A percentile compares a stretch with the other conserved stretches of the same genome.
These are phyloP conservation scores for Phytophthora colocasiae DNA, from an alignment of 352 stramenopile genomes.

Conservation along the genomic window DNA sequence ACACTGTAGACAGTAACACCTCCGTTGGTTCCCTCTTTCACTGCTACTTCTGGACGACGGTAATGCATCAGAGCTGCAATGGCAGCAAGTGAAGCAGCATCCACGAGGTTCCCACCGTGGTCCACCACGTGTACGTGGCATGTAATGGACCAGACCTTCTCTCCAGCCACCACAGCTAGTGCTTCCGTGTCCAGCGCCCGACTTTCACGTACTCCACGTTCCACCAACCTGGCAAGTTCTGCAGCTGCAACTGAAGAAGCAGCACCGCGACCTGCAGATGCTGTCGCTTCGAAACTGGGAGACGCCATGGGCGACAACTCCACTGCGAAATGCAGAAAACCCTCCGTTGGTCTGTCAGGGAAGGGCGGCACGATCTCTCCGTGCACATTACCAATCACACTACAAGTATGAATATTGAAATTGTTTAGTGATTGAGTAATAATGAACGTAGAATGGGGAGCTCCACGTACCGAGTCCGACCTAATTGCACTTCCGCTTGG, in stretches of 20 bases:
- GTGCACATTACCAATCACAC: slow-evolving; percentile 83
- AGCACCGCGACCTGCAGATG: slow-evolving; percentile 46
- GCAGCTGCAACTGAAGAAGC: slow-evolving; percentile 51
- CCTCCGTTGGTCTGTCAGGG: slow-evolving; percentile 86
- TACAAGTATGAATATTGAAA: slow-evolving; percentile 18
- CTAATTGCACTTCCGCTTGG: slow-evolving; percentile 83
- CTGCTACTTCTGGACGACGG: slow-evolving; percentile 90
- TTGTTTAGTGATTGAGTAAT: slow-evolving; percentile 2
- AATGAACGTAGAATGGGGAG: background rate
- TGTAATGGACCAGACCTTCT: slow-evolving; percentile 95
- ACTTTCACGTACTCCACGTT: slow-evolving; percentile 92
- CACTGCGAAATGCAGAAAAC: slow-evolving; percentile 87
- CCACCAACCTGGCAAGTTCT: slow-evolving; percentile 91
- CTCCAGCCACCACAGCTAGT: slow-evolving; percentile 92
- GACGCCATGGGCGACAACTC: slow-evolving; percentile 87
- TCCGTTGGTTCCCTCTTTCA: slow-evolving; percentile 38
- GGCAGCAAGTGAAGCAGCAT: slow-evolving; percentile 92
- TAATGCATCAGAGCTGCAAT: slow-evolving; percentile 95
- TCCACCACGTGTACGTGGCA: slow-evolving; percentile 93
- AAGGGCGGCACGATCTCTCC: slow-evolving; percentile 89
- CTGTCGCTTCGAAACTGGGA: slow-evolving; percentile 72
- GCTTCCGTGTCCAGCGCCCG: slow-evolving; percentile 95
- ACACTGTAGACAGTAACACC: slow-evolving; percentile 80
- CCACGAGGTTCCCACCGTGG: slow-evolving; percentile 92
- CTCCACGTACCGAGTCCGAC: slow-evolving; percentile 65